Percentiles rank a stretch among this genome's conserved stretches.
phyloP scores from a whole-genome alignment of 129 eudicot genomes.

The Chrysanthemum makinoi region DNA sequence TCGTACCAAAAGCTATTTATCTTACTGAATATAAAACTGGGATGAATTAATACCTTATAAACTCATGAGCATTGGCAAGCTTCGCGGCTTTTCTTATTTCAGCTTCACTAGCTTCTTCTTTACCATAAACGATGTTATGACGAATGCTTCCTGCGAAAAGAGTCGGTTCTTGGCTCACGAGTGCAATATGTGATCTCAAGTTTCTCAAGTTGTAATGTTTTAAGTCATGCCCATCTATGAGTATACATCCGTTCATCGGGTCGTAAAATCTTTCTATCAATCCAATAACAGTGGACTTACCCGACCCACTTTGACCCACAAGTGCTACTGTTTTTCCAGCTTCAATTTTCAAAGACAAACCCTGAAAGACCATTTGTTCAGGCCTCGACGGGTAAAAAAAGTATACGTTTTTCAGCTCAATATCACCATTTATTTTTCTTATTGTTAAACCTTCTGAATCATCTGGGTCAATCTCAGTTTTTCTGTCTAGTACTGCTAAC shows the following conservation, averaged over 20 bases:
- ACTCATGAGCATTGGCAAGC: conserved; percentile 78
- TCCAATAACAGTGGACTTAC: conserved; percentile 73
- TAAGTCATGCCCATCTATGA: conserved; percentile 55
- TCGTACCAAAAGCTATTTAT: neutral
- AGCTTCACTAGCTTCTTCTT: conserved; percentile 53
- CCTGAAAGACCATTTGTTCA: conserved; percentile 64
- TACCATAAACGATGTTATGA: conserved; percentile 64
- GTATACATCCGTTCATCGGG: conserved; percentile 54
- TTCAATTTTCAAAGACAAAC: conserved; percentile 60
- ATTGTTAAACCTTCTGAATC: conserved; percentile 37
- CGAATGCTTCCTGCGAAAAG: conserved; percentile 65
- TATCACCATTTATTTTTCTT: conserved; percentile 39
- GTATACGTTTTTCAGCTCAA: conserved; percentile 51
- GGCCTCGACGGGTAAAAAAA: conserved; percentile 76
- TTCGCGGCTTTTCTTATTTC: conserved; percentile 68
- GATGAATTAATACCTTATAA: conserved; percentile 49
- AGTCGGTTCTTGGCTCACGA: conserved; percentile 75
- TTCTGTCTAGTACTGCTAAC: conserved; percentile 56
- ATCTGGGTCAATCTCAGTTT: conserved; percentile 58
- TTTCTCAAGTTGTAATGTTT: conserved; percentile 55
- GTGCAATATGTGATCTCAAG: conserved; percentile 62
- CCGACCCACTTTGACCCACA: conserved; percentile 86
- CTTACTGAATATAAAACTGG: neutral
- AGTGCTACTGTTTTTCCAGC: conserved; percentile 73
- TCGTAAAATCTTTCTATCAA: conserved; percentile 72